Conservation (phyloP, 805 yeast genomes). For the Torulaspora indica region DNA sequence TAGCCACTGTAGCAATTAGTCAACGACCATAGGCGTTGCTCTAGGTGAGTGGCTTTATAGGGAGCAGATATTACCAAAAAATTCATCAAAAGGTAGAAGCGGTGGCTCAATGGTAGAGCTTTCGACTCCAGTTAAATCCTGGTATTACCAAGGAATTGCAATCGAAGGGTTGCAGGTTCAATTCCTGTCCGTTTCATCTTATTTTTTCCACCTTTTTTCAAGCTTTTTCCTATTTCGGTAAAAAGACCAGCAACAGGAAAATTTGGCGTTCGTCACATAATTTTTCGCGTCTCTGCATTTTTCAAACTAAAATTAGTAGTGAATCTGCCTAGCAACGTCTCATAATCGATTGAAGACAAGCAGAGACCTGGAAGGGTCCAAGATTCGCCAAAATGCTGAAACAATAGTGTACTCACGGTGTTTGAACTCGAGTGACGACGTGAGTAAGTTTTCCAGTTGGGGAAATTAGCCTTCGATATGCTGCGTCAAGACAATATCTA, state of each 20-base stretch:
- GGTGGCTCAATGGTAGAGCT: slow-evolving; percentile 64
- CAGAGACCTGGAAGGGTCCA: background rate
- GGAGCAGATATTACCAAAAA: no score
- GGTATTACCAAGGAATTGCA: slow-evolving; percentile 32
- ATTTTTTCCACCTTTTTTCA: slow-evolving; percentile 11
- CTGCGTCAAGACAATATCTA: background rate
- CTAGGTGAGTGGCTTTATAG: no score
- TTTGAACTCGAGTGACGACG: background rate
- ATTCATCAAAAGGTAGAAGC: slow-evolving; percentile 36
- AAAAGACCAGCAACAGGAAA: background rate
- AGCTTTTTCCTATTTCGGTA: background rate
- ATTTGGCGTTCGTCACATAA: background rate
- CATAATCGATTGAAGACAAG: background rate
- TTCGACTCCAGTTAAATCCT: slow-evolving; percentile 49
- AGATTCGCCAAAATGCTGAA: background rate
- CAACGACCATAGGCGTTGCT: no score
- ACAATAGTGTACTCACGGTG: background rate
- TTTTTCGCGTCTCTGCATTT: background rate
- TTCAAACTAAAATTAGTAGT: slow-evolving; percentile 1
- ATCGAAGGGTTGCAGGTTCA: slow-evolving; percentile 74
- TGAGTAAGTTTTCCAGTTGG: background rate
- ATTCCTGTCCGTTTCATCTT: slow-evolving; percentile 64
- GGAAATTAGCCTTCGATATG: background rate
- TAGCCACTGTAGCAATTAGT: no score
- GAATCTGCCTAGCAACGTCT: background rate